Percentiles rank a stretch among this genome's conserved stretches.
phyloP scores from a whole-genome alignment of 345 rosid species.

The Citrus sinensis region DNA sequence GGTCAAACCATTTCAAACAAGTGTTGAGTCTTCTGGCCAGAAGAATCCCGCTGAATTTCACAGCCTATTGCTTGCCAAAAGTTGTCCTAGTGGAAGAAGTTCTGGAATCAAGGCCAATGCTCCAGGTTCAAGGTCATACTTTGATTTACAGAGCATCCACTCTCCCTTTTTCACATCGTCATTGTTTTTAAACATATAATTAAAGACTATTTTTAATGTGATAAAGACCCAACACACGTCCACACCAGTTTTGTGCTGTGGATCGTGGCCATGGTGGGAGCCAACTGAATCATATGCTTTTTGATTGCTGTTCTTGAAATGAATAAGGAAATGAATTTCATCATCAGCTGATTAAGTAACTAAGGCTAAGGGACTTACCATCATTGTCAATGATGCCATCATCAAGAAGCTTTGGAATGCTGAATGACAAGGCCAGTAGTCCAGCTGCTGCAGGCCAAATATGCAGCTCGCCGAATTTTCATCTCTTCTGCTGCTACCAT shows the following conservation, averaged over 20 bases:
- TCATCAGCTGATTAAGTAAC: background rate
- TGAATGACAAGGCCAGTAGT: background rate
- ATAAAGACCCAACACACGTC: background rate
- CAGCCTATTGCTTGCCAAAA: background rate
- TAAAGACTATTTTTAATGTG: background rate
- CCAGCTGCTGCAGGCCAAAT: constrained; percentile 11
- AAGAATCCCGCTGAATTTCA: constrained; percentile 23
- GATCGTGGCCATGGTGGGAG: background rate
- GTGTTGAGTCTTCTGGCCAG: constrained; percentile 27
- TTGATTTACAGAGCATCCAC: constrained; percentile 38
- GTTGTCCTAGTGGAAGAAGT: constrained; percentile 25
- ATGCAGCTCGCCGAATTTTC: background rate
- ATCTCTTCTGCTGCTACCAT: background rate
- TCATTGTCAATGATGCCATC: background rate
- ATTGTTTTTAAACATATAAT: background rate
- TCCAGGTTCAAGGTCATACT: constrained; percentile 28
- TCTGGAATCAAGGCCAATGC: constrained; percentile 8
- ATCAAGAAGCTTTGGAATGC: background rate
- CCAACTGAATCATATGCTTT: constrained; percentile 2
- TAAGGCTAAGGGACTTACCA: background rate
- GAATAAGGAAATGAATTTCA: background rate
- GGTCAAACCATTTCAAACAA: constrained; percentile 34
- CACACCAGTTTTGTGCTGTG: background rate
- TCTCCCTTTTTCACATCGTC: constrained; percentile 18
- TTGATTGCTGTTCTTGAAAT: background rate